Evolutionary conservation across 1,139 yeast species (phyloP).

Genomic region (Sugiyamaella grinbergsii): DNA sequence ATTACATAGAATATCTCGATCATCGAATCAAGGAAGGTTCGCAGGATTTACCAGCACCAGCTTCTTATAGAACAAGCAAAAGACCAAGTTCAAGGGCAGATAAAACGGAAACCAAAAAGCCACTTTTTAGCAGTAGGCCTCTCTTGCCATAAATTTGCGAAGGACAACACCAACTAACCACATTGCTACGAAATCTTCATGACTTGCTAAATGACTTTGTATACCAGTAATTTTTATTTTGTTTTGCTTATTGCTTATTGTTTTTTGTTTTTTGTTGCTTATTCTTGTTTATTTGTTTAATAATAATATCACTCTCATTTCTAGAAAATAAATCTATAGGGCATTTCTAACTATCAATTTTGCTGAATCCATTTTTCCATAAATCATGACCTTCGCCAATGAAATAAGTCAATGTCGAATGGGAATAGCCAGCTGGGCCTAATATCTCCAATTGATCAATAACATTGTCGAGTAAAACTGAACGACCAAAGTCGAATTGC

Average conservation of each 20-base stretch:
- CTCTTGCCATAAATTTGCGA: too few relatives aligned
- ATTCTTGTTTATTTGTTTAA: background rate
- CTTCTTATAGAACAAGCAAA: too few relatives aligned
- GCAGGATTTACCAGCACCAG: background rate
- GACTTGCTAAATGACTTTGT: too few relatives aligned
- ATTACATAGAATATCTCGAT: background rate
- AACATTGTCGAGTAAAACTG: constrained; percentile 76
- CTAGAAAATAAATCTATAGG: background rate
- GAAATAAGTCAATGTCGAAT: constrained; percentile 55
- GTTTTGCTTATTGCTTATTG: background rate
- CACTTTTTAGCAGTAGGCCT: too few relatives aligned
- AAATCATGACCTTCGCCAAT: constrained; percentile 79
- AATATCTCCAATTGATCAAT: constrained; percentile 65
- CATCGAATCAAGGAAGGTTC: background rate
- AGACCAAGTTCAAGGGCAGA: too few relatives aligned
- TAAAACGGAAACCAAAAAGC: too few relatives aligned
- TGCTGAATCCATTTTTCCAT: constrained; percentile 49
- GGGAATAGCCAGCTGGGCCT: constrained; percentile 55
- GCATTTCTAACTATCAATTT: background rate
- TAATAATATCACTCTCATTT: too few relatives aligned
- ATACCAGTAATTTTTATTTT: background rate
- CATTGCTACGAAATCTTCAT: too few relatives aligned
- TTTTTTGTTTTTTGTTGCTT: background rate
- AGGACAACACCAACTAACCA: too few relatives aligned
- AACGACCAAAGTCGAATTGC: constrained; percentile 82